These are phyloP conservation scores for Colletotrichum eremochloae DNA, from an alignment of 2,329 filamentous ascomycete species.

Conservation along the genomic window DNA sequence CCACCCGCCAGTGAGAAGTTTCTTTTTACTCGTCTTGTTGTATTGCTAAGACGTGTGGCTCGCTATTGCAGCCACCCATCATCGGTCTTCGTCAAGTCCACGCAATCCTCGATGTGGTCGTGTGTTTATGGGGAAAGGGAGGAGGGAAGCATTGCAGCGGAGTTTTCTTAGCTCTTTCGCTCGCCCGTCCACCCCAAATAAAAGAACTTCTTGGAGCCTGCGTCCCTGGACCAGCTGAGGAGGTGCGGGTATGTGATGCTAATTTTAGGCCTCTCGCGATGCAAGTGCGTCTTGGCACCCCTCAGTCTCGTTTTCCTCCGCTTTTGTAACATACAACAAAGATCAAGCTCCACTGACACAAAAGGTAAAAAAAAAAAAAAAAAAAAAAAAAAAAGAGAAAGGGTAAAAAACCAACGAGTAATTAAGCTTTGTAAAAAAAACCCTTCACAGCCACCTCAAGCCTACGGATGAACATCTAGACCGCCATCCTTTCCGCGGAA, in stretches of 20 bases:
- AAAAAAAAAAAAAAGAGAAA: neutral
- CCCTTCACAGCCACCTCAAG: neutral
- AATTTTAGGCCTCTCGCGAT: slow-evolving; percentile 32
- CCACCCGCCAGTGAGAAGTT: neutral
- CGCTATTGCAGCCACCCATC: neutral
- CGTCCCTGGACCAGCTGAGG: slow-evolving; percentile 5
- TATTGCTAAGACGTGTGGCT: no score
- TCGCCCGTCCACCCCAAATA: neutral
- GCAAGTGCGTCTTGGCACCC: slow-evolving; percentile 18
- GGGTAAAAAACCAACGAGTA: neutral
- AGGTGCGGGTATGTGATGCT: slow-evolving; percentile 29
- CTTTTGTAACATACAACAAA: neutral
- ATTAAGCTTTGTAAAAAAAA: neutral
- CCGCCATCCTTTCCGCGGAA: neutral
- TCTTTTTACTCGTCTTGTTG: neutral
- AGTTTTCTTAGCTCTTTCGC: neutral
- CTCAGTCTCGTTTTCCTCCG: neutral
- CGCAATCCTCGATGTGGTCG: neutral
- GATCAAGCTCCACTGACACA: neutral
- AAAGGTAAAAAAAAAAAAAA: neutral
- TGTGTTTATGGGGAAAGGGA: neutral
- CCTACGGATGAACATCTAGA: neutral
- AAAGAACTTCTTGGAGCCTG: neutral
- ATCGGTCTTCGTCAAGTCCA: slow-evolving; percentile 7
- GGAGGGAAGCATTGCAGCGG: neutral